These are phyloP conservation scores for Metarhizium humberi DNA, from an alignment of 2,329 filamentous ascomycete genomes.

Conservation along the genomic window DNA sequence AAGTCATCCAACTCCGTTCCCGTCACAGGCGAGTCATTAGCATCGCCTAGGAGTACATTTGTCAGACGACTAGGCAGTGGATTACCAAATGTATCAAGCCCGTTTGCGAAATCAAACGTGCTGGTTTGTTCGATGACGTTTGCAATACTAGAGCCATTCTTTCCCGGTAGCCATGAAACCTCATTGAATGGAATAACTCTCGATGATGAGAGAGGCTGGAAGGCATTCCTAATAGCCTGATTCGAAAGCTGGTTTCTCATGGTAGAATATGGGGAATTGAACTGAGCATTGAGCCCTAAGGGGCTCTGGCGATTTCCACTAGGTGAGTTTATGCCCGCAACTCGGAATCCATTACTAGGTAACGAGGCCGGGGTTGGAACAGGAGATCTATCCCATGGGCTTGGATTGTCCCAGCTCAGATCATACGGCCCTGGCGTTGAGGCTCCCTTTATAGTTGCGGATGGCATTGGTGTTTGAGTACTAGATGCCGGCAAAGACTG, in stretches of 20 bases:
- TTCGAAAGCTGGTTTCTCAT: neutral
- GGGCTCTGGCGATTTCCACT: neutral
- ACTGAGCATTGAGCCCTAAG: neutral
- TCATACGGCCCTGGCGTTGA: slow-evolving; percentile 13
- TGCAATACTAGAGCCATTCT: slow-evolving; percentile 13
- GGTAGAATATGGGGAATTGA: neutral
- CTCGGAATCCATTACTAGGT: neutral
- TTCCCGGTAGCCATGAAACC: neutral
- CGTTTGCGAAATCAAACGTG: slow-evolving; percentile 24
- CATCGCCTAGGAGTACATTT: slow-evolving; percentile 24
- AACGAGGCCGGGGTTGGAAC: neutral
- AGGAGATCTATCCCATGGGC: neutral
- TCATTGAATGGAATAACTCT: neutral
- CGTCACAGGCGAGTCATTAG: slow-evolving; percentile 28
- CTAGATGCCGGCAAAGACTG: neutral
- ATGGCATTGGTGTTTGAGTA: neutral
- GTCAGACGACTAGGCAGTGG: slow-evolving; percentile 23
- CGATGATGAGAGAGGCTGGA: neutral
- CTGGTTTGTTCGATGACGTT: slow-evolving; percentile 29
- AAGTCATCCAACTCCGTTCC: slow-evolving; percentile 61
- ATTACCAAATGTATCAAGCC: slow-evolving; percentile 26
- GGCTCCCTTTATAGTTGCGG: neutral
- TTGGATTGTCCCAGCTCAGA: slow-evolving; percentile 2
- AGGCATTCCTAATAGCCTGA: neutral
- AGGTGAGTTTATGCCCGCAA: neutral